Percentiles rank a stretch among this genome's conserved stretches.
phyloP scores from a whole-genome alignment of 495 filamentous ascomycete species.

The Peziza echinospora region DNA sequence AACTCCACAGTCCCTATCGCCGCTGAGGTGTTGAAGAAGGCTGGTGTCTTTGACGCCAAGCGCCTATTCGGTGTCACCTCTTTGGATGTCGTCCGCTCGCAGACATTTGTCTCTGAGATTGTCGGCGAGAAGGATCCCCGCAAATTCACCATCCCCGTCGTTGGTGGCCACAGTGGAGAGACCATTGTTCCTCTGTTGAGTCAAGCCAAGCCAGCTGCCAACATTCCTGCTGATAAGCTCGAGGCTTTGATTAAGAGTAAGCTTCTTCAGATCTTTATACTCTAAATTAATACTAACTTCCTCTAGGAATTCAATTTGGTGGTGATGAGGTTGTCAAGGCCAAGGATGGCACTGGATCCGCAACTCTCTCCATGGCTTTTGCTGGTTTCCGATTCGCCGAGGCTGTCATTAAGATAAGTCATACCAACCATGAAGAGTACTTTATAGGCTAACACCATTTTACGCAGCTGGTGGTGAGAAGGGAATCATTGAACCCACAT shows the following conservation, averaged over 20 bases:
- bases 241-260: constrained; percentile 67
- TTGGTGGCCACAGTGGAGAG: constrained; percentile 91
- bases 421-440: neutral
- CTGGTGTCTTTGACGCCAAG: constrained; percentile 79
- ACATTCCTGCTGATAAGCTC: constrained; percentile 69
- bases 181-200: constrained; percentile 97
- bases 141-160: constrained; percentile 65
- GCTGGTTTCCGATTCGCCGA: constrained; percentile 90
- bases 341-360: constrained; percentile 87
- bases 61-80: constrained; percentile 96
- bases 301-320: constrained; percentile 72
- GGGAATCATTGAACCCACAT: constrained; percentile 82
- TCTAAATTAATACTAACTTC: constrained; percentile 2
- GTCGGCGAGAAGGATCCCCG: constrained; percentile 61
- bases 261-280: constrained; percentile 12
- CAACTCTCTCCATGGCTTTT: constrained; percentile 93
- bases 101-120: constrained; percentile 82
- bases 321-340: constrained; percentile 97
- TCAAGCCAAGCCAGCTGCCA: constrained; percentile 55
- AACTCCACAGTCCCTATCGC: constrained; percentile 98
- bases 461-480: constrained; percentile 60
- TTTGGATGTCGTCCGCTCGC: constrained; percentile 89
- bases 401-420: constrained; percentile 49
- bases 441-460: neutral
- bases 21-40: constrained; percentile 81